Evolutionary conservation across 129 eudicot species (phyloP), one percentile per base, ranked within the genome.

Genomic region (Artemisia annua): DNA sequence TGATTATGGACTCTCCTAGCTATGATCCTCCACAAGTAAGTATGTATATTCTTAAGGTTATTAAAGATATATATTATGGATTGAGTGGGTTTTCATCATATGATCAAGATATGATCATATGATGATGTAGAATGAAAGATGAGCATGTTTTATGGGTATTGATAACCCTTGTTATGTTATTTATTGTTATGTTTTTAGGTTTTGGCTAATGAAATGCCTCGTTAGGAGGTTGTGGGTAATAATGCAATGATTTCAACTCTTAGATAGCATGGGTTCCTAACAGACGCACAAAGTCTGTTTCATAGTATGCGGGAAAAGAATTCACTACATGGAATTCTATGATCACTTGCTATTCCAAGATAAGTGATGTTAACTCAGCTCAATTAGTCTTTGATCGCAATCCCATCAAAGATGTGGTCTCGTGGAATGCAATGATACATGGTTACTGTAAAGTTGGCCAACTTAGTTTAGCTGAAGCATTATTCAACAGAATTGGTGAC

Each of bases 211-310:
- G 78, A 82, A 46, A 67, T 83, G n/a, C n/a, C n/a, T n/a, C n/a
- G n/a, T n/a, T n/a, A n/a, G n/a, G 84, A 85, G 59, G 46, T 85
- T 7, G 73, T 78, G 14, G 81, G 86, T 1, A 81, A 71, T 71
- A 82, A 85, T 58, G 86, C 84, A n/a, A 85, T 85, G 89, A 85
- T 85, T 81, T 75, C 86, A n/a, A n/a, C n/a, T n/a, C n/a, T n/a
- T n/a, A n/a, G n/a, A n/a, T n/a, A n/a, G n/a, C n/a, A n/a, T n/a
- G 7, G 87, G 71, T 76, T 28, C 51, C 74, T 79, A 19, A 39
- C 73, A 32, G 85, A 77, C 11, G 87, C 87, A 9, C 80, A 49
- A 9, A 59, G 66, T 7, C n/a, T n/a, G n/a, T 49, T 82, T 15
- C 70, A 80, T 26, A 46, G 11, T 57, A 85, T 85, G 89, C 50